Evolutionary conservation across 768 basidiomycete species (phyloP).

Genomic region (Lenzites betulinus): DNA sequence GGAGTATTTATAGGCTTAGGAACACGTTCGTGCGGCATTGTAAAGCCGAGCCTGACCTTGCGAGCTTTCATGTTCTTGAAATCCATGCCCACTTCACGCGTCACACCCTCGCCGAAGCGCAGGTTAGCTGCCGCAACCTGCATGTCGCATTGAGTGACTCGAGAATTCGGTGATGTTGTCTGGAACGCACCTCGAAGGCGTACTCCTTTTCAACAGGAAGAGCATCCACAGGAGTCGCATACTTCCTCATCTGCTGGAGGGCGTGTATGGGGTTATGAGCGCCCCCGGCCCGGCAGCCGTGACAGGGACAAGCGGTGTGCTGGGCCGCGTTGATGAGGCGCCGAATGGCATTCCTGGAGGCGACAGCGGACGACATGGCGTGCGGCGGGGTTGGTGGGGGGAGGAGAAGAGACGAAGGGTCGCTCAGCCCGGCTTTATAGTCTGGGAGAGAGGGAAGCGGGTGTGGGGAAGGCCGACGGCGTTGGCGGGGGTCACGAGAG

Average conservation of each 20-base stretch:
- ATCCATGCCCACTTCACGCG: constrained; percentile 90
- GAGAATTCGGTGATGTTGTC: neutral
- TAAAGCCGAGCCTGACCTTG: constrained; percentile 52
- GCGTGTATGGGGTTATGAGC: constrained; percentile 46
- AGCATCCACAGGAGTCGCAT: constrained; percentile 74
- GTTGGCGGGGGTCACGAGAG: constrained; percentile 18
- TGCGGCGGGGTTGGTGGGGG: constrained; percentile 2
- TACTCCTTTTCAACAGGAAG: constrained; percentile 74
- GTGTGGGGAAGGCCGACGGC: constrained; percentile 21
- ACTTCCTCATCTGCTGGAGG: constrained; percentile 64
- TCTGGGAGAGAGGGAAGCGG: constrained; percentile 15
- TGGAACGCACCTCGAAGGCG: constrained; percentile 71
- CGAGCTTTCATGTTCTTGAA: constrained; percentile 90
- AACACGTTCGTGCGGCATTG: neutral
- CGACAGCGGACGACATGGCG: constrained; percentile 31
- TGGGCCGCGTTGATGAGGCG: constrained; percentile 78
- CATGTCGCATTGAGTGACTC: neutral
- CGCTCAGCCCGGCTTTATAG: constrained; percentile 20
- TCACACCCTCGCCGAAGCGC: constrained; percentile 89
- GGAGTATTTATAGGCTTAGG: neutral
- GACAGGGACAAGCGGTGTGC: constrained; percentile 78
- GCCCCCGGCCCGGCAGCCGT: constrained; percentile 56
- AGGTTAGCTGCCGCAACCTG: constrained; percentile 87
- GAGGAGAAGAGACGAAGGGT: constrained; percentile 4
- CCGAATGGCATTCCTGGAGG: constrained; percentile 63